These are phyloP conservation scores for Pholiota adiposa DNA, from an alignment of 1,284 basidiomycete species.

Conservation along the genomic window DNA sequence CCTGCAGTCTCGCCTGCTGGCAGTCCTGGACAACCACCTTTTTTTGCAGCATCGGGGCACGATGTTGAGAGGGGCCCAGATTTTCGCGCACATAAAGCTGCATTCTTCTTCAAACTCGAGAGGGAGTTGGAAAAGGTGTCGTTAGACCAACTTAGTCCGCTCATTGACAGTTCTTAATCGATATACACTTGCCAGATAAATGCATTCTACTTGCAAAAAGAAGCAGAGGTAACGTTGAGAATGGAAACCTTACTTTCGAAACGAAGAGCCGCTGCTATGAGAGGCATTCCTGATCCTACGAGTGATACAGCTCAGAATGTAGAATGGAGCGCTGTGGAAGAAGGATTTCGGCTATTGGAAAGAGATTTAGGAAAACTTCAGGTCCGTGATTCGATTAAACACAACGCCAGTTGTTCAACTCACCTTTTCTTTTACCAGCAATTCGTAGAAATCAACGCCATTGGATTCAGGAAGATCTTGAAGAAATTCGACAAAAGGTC, in stretches of 20 bases:
- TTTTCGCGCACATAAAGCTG: constrained; percentile 94
- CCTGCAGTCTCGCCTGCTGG: constrained; percentile 36
- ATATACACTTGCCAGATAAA: constrained; percentile 76
- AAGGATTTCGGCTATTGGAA: constrained; percentile 95
- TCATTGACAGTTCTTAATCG: constrained; percentile 8
- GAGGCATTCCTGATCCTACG: constrained; percentile 66
- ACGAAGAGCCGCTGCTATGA: constrained; percentile 80
- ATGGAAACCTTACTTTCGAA: constrained; percentile 95
- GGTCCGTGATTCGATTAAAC: constrained; percentile 46
- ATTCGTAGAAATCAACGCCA: constrained; percentile 98
- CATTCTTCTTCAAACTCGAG: constrained; percentile 99
- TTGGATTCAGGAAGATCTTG: constrained; percentile 96
- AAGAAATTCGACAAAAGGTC: constrained; percentile 99
- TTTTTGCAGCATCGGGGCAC: constrained; percentile 61
- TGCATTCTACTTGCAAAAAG: constrained; percentile 98
- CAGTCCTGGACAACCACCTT: constrained; percentile 52
- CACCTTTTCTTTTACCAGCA: constrained; percentile 55
- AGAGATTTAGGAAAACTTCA: constrained; percentile 96
- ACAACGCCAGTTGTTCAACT: constrained; percentile 29
- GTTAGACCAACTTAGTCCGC: constrained; percentile 2
- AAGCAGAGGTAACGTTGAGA: constrained; percentile 91
- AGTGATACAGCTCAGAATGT: constrained; percentile 68
- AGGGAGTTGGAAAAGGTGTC: constrained; percentile 95
- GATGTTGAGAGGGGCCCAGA: constrained; percentile 74
- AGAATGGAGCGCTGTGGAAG: constrained; percentile 93